Conservation (phyloP, 495 filamentous ascomycete species). For the Friedmanniomyces simplex region DNA sequence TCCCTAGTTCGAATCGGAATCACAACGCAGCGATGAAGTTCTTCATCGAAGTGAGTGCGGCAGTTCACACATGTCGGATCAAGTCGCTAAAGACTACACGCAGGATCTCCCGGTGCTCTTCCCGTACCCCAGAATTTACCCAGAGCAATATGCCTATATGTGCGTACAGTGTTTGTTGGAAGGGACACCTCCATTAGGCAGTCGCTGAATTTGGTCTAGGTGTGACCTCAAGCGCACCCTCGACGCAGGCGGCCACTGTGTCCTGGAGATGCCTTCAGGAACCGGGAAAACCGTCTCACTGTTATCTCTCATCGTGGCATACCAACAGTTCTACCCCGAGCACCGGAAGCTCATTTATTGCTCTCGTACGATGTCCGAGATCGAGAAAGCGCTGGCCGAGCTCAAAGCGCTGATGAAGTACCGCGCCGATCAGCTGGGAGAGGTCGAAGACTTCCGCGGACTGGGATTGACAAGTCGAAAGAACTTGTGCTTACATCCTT, state of each 20-base stretch:
- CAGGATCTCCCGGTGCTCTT: constrained; percentile 95
- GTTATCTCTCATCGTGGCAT: constrained; percentile 89
- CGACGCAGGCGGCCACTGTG: constrained; percentile 88
- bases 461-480: constrained; percentile 91
- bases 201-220: no score
- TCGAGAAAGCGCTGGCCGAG: constrained; percentile 92
- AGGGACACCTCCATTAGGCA: no score
- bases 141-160: constrained; percentile 99
- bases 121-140: constrained; percentile 94
- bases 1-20: no score
- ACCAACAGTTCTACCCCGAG: constrained; percentile 83
- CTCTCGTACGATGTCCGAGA: constrained; percentile 92
- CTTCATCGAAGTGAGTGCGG: no score
- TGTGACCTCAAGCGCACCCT: constrained; percentile 91
- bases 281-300: constrained; percentile 97
- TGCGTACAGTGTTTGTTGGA: constrained; percentile 22
- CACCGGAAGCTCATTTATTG: constrained; percentile 96
- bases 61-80: no score
- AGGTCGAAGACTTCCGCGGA: constrained; percentile 84
- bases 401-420: constrained; percentile 91
- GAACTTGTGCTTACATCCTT: constrained; percentile 92
- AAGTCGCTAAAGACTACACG: constrained; percentile 93
- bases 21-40: no score
- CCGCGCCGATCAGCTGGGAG: constrained; percentile 70
- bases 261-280: constrained; percentile 99